phyloP scores from a whole-genome alignment of 2,329 filamentous ascomycete species.

The Cylindrodendrum hubeiense region DNA sequence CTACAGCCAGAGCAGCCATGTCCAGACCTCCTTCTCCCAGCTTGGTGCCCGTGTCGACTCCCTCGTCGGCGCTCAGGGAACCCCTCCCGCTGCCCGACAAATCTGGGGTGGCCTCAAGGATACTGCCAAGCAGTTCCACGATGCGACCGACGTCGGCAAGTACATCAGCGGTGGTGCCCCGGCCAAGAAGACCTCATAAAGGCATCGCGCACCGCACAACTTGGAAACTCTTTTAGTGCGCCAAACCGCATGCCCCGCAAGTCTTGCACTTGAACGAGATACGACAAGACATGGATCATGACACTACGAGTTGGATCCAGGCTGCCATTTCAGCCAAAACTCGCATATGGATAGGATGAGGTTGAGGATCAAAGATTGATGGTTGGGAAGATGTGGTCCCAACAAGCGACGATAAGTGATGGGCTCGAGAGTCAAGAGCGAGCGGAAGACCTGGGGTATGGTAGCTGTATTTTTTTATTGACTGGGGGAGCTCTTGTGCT shows the following conservation, averaged over 20 bases:
- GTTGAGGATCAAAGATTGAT: conserved; percentile 27
- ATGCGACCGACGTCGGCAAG: conserved; percentile 81
- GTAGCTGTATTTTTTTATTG: conserved; percentile 29
- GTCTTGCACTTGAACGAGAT: conserved; percentile 28
- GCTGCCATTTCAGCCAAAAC: conserved; percentile 29
- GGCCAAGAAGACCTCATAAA: conserved; percentile 61
- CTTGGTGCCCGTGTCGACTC: conserved; percentile 83
- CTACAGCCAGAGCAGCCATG: conserved; percentile 90
- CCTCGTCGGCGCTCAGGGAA: conserved; percentile 86
- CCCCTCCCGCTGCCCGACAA: conserved; percentile 82
- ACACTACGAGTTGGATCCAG: conserved; percentile 34
- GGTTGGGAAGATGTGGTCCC: conserved; percentile 6
- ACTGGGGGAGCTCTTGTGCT: conserved; percentile 30
- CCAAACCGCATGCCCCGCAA: conserved; percentile 3
- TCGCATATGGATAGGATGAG: conserved; percentile 1
- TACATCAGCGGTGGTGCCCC: conserved; percentile 72
- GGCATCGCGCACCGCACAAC: conserved; percentile 3
- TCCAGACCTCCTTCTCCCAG: conserved; percentile 84
- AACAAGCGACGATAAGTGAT: neutral
- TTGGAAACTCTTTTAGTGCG: conserved; percentile 20
- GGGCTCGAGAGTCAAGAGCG: conserved; percentile 2
- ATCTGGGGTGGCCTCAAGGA: conserved; percentile 86
- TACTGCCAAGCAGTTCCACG: conserved; percentile 78
- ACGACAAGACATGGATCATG: conserved; percentile 33
- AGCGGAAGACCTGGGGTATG: conserved; percentile 20